Conservation (phyloP, 129 eudicot genomes). For the Tagetes patula region DNA sequence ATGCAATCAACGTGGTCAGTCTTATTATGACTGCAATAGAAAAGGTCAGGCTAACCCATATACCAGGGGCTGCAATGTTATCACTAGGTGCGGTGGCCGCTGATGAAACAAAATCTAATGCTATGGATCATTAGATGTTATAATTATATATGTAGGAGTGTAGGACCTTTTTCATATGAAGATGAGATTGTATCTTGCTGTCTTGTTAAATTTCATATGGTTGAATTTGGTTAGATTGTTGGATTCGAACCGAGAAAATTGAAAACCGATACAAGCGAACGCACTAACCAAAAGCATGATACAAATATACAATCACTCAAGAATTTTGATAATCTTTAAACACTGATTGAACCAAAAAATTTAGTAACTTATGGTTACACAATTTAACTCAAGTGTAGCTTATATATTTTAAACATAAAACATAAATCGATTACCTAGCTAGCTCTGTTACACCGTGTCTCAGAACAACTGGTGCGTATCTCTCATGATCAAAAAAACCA, state of each 20-base stretch:
- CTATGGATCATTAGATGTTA: background rate
- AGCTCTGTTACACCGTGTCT: background rate
- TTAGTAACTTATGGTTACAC: conserved; percentile 13
- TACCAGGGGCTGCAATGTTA: conserved; percentile 43
- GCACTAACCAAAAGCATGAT: background rate
- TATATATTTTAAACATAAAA: conserved; percentile 27
- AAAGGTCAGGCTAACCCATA: conserved; percentile 44
- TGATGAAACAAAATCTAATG: conserved; percentile 13
- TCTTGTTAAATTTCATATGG: background rate
- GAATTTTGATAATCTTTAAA: background rate
- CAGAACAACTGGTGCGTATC: background rate
- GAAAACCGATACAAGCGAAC: too few relatives aligned
- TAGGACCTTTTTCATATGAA: background rate
- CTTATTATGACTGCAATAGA: conserved; percentile 46
- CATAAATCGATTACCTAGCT: conserved; percentile 12
- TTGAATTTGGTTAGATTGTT: background rate
- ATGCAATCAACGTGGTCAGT: conserved; percentile 48
- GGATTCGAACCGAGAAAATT: too few relatives aligned
- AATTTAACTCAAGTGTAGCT: conserved; percentile 9
- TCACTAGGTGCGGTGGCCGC: conserved; percentile 45
- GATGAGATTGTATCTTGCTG: background rate
- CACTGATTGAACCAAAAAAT: conserved; percentile 14
- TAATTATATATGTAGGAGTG: background rate
- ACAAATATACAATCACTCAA: background rate
- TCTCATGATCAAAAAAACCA: conserved; percentile 31